These are phyloP conservation scores for Mucor racemosus DNA, from an alignment of 371 early-diverging fungal species.

Conservation along the genomic window DNA sequence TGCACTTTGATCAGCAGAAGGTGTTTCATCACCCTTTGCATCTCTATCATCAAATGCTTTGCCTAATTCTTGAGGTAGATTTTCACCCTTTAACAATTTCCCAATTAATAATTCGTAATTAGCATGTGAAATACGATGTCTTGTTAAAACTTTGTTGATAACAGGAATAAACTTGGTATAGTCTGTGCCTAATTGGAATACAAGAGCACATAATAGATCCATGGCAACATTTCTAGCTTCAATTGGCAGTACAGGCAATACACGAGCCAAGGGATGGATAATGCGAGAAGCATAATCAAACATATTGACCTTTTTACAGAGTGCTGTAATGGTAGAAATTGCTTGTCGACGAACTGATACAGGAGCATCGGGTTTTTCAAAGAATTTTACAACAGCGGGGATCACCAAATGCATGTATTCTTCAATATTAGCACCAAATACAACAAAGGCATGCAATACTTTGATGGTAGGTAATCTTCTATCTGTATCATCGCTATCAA, in stretches of 20 bases:
- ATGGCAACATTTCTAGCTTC: constrained; percentile 76
- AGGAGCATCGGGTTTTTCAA: constrained; percentile 78
- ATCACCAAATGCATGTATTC: constrained; percentile 93
- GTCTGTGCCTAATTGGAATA: constrained; percentile 87
- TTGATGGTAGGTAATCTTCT: constrained; percentile 73
- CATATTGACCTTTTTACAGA: constrained; percentile 84
- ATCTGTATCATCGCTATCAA: constrained; percentile 84
- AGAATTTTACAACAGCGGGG: constrained; percentile 83
- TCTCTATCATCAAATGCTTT: constrained; percentile 52
- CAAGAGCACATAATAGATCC: constrained; percentile 84
- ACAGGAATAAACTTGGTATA: constrained; percentile 91
- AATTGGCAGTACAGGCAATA: constrained; percentile 61
- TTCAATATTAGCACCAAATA: constrained; percentile 90
- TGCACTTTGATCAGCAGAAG: constrained; percentile 58
- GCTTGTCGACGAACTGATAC: constrained; percentile 73
- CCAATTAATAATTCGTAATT: constrained; percentile 76
- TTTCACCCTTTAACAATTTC: constrained; percentile 81
- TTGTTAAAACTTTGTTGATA: constrained; percentile 75
- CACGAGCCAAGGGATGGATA: constrained; percentile 88
- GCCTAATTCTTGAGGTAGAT: constrained; percentile 72
- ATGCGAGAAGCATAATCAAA: constrained; percentile 90
- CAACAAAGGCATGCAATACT: constrained; percentile 83
- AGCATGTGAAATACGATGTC: constrained; percentile 69
- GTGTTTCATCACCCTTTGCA: constrained; percentile 50
- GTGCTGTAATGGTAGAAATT: constrained; percentile 78